phyloP scores from a whole-genome alignment of 116 monocot species.

The Iris pallida region DNA sequence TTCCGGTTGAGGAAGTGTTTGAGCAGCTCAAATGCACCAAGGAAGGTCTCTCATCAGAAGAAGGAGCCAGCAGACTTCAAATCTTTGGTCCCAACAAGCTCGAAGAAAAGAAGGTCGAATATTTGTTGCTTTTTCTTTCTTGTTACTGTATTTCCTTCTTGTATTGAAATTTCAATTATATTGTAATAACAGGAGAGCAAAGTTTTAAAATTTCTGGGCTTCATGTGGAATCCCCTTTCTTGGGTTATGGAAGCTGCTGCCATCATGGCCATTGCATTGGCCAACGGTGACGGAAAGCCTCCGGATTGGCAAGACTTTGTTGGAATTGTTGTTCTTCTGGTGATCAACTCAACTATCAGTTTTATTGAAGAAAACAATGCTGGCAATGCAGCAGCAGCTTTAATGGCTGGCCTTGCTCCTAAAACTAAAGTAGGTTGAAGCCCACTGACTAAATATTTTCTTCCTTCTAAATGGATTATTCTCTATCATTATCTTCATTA shows the following conservation, averaged over 20 bases:
- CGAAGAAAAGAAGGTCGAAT: constrained; percentile 83
- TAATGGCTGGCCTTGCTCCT: constrained; percentile 68
- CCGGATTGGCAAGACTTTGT: constrained; percentile 72
- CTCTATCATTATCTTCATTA: constrained; percentile 84
- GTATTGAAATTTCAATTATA: neutral
- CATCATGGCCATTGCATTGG: constrained; percentile 88
- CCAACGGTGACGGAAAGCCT: constrained; percentile 58
- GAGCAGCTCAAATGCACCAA: constrained; percentile 87
- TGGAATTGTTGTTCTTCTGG: constrained; percentile 50
- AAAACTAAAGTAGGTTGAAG: constrained; percentile 40
- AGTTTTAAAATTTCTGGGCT: constrained; percentile 82
- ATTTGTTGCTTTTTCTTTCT: neutral
- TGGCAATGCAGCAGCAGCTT: constrained; percentile 61
- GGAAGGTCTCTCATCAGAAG: constrained; percentile 65
- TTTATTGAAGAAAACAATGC: constrained; percentile 71
- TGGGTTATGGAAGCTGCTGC: constrained; percentile 99
- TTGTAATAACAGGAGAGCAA: constrained; percentile 45
- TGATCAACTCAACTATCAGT: constrained; percentile 67
- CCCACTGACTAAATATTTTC: neutral
- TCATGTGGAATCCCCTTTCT: constrained; percentile 97
- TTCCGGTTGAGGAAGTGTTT: constrained; percentile 91
- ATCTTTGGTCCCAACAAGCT: constrained; percentile 98
- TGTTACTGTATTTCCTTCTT: neutral
- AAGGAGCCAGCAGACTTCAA: constrained; percentile 58
- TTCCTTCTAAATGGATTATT: neutral